Evolutionary conservation across 257 asterid genomes (phyloP).

Genomic region (Solanum chmielewskii): DNA sequence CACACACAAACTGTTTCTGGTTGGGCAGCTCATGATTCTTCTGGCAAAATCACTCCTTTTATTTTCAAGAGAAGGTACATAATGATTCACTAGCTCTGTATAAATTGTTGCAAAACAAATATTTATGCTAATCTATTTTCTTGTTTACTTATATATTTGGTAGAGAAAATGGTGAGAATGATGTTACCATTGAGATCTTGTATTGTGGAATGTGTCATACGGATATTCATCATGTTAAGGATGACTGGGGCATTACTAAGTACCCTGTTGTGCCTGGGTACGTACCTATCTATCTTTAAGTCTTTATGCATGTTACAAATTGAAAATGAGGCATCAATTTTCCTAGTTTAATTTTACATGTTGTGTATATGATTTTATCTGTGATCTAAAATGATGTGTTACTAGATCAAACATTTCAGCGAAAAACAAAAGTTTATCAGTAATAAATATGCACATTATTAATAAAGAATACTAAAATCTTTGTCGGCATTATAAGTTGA

Average conservation of each 20-base stretch:
- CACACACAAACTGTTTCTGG: not conserved
- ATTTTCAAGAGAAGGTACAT: constrained; percentile 31
- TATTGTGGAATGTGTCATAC: constrained; percentile 46
- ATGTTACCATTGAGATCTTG: constrained; percentile 26
- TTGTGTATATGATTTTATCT: not conserved
- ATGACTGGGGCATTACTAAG: constrained; percentile 40
- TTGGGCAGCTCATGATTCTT: constrained; percentile 21
- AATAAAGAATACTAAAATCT: not conserved
- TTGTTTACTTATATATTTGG: not conserved
- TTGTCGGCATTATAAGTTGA: not conserved
- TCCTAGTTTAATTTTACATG: not conserved
- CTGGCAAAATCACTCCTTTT: constrained; percentile 29
- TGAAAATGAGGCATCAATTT: not conserved
- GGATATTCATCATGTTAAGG: constrained; percentile 27
- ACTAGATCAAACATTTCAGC: not conserved
- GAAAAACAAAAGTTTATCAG: not conserved
- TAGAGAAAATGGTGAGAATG: constrained; percentile 35
- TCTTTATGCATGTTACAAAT: not conserved
- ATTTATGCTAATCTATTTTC: not conserved
- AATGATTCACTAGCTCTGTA: not conserved
- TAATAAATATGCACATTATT: not conserved
- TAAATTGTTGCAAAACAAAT: not conserved
- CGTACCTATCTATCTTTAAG: constrained; percentile 1
- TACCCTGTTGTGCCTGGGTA: constrained; percentile 48
- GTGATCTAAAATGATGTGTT: not conserved